Percentiles rank a stretch among this genome's conserved stretches.
Evolutionary conservation across 352 stramenopile genomes (phyloP).

Genomic region (Phytophthora pistaciae): DNA sequence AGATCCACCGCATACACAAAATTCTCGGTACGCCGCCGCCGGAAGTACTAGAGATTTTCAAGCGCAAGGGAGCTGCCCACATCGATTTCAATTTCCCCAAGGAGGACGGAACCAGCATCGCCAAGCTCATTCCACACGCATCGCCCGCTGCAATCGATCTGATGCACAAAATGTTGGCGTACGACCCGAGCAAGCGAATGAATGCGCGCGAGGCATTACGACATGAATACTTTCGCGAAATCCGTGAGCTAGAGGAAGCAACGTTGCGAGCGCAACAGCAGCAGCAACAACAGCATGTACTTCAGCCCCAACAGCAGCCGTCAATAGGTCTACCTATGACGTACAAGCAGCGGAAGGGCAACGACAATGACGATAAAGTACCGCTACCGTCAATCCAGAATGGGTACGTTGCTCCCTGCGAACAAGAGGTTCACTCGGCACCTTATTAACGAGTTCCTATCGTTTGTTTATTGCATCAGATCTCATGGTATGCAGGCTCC

Average conservation of each 20-base stretch:
- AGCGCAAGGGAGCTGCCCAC: slow-evolving; percentile 90
- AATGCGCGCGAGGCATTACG: slow-evolving; percentile 91
- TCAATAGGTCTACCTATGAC: slow-evolving; percentile 30
- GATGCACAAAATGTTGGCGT: slow-evolving; percentile 89
- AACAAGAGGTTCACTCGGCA: not conserved
- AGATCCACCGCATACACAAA: slow-evolving; percentile 96
- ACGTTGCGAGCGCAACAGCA: slow-evolving; percentile 47
- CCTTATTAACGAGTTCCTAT: not conserved
- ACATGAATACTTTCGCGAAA: slow-evolving; percentile 92
- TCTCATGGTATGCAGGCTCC: slow-evolving; percentile 32
- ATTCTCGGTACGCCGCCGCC: slow-evolving; percentile 92
- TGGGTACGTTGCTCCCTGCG: slow-evolving; percentile 29
- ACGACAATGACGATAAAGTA: slow-evolving; percentile 61
- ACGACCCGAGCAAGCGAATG: slow-evolving; percentile 91
- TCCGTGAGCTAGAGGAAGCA: slow-evolving; percentile 83
- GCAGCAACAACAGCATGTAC: slow-evolving; percentile 32
- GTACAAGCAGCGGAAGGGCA: slow-evolving; percentile 57
- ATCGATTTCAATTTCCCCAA: slow-evolving; percentile 94
- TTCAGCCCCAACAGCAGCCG: slow-evolving; percentile 38
- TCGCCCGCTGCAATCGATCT: slow-evolving; percentile 90
- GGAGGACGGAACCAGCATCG: slow-evolving; percentile 85
- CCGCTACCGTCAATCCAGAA: slow-evolving; percentile 67
- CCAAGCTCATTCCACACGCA: slow-evolving; percentile 92
- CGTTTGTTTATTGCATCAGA: slow-evolving; percentile 5
- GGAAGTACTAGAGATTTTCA: slow-evolving; percentile 92